A percentile compares a stretch with the other conserved stretches of the same genome.
phyloP scores from a whole-genome alignment of 352 stramenopile genomes.

The Globisporangium splendens region DNA sequence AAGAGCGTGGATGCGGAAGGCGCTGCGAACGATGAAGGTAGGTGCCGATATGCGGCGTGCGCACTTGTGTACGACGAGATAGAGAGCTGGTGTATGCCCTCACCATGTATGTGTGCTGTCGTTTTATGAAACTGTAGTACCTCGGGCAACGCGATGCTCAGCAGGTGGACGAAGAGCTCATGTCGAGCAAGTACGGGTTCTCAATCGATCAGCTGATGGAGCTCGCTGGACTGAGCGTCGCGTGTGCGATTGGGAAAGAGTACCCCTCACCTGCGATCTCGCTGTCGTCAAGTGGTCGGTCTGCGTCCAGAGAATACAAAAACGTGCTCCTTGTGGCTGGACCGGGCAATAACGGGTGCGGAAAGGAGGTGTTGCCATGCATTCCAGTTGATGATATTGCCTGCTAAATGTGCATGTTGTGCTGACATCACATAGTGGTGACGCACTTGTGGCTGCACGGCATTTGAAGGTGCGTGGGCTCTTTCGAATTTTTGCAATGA shows the following conservation, averaged over 20 bases:
- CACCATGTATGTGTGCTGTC: not conserved
- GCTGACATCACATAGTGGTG: conserved; percentile 56
- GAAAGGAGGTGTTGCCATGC: not conserved
- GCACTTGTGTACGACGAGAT: too few relatives aligned
- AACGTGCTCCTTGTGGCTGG: conserved; percentile 93
- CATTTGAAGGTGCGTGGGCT: conserved; percentile 85
- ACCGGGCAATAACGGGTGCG: conserved; percentile 97
- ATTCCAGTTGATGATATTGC: too few relatives aligned
- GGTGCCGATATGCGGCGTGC: not conserved
- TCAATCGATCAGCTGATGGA: conserved; percentile 99
- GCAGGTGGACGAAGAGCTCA: conserved; percentile 89
- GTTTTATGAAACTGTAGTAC: conserved; percentile 33
- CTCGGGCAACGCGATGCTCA: conserved; percentile 71
- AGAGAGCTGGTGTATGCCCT: too few relatives aligned
- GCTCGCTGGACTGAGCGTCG: conserved; percentile 95
- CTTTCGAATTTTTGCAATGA: not conserved
- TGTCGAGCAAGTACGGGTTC: conserved; percentile 85
- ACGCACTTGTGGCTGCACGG: conserved; percentile 97
- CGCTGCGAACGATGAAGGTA: conserved; percentile 9
- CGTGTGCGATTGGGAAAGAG: conserved; percentile 84
- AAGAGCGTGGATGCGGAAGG: conserved; percentile 1
- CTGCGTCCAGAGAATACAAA: conserved; percentile 12
- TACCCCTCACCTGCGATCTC: conserved; percentile 22
- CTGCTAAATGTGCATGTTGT: too few relatives aligned
- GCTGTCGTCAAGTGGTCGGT: not conserved